Base-by-base conservation (phyloP, 2,329 filamentous ascomycete species). In the Talaromyces sp. region DNA sequence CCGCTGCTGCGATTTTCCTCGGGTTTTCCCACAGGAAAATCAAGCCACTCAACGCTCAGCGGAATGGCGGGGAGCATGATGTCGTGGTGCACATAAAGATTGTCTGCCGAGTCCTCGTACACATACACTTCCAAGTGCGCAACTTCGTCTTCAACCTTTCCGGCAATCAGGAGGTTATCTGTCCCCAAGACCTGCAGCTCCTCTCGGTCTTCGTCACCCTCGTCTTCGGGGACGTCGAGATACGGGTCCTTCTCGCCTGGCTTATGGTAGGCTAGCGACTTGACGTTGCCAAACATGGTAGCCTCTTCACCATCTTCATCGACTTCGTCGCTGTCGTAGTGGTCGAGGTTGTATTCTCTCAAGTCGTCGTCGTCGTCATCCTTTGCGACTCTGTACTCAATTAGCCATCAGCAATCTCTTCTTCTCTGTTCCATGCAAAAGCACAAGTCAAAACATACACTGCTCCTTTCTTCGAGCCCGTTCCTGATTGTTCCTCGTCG, bases 11-110 rank as follows among this genome's bases (percentile, higher is more conserved):
- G 85, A 63, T 85, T 84, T 48, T 84, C 83, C 5, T 82, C 77
- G 11, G 81, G 76, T 73, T 91, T 91, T 65, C 89, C 88, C 38
- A 96, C 91, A n/a, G 91, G 88, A 59, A 96, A 83, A 73, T 97
- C 91, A 51, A 99, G 79, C 94, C 94, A 99, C 79, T 99, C 94
- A 46, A 97, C 84, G 70, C 91, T 94, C 7, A 99, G 85, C 11
- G 94, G 94, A 71, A 99, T 96, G 26, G 93, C 93, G 32, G 94
- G 94, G 59, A 99, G 84, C 93, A 99, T 97, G 69, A 99, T 96
- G 76, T 99, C 94, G 83, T 99, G 94, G 79, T 99, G 94, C 26
- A 99, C 93, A 75, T 99, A 99, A 63, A 99, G 87, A 74, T 99
- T 99, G 77, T 97, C 94, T 51, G 88, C 90, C 63, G 86, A 86